Conservation (phyloP, 2,329 filamentous ascomycete genomes). For the Cyclaneusma minus region DNA sequence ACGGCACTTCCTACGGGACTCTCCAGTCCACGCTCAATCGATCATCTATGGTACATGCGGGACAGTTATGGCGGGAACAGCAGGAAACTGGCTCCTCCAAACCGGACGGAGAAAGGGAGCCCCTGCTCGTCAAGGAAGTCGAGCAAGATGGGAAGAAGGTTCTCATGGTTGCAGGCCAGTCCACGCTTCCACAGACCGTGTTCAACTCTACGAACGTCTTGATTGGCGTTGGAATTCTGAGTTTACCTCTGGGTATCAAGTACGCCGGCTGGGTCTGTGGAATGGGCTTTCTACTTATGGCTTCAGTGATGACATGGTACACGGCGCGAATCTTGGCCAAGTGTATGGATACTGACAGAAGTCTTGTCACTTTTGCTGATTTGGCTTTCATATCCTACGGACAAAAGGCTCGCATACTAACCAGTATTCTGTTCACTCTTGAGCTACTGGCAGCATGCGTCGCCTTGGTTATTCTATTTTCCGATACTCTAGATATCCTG, state of each 20-base stretch:
- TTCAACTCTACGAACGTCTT: constrained; percentile 80
- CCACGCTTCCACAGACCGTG: constrained; percentile 87
- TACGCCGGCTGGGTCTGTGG: constrained; percentile 84
- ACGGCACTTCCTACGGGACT: constrained; percentile 45
- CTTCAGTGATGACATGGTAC: constrained; percentile 65
- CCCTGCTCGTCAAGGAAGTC: constrained; percentile 75
- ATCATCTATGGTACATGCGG: constrained; percentile 34
- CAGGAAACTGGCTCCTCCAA: constrained; percentile 25
- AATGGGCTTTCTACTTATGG: constrained; percentile 55
- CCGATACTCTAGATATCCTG: constrained; percentile 69
- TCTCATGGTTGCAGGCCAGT: constrained; percentile 76
- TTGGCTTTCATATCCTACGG: constrained; percentile 86
- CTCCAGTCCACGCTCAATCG: constrained; percentile 18
- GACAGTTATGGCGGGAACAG: constrained; percentile 34
- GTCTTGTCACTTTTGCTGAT: constrained; percentile 86
- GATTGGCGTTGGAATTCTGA: constrained; percentile 79
- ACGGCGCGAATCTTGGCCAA: constrained; percentile 74
- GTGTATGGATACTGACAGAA: constrained; percentile 75
- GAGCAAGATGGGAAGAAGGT: constrained; percentile 79
- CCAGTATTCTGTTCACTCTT: constrained; percentile 73
- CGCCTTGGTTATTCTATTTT: constrained; percentile 81
- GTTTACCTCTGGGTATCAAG: constrained; percentile 72
- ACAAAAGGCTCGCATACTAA: constrained; percentile 61
- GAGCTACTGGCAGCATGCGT: constrained; percentile 83
- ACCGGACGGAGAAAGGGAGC: constrained; percentile 46